Base-by-base conservation (phyloP, 148 eudicot species). In the Diospyros kaki region DNA sequence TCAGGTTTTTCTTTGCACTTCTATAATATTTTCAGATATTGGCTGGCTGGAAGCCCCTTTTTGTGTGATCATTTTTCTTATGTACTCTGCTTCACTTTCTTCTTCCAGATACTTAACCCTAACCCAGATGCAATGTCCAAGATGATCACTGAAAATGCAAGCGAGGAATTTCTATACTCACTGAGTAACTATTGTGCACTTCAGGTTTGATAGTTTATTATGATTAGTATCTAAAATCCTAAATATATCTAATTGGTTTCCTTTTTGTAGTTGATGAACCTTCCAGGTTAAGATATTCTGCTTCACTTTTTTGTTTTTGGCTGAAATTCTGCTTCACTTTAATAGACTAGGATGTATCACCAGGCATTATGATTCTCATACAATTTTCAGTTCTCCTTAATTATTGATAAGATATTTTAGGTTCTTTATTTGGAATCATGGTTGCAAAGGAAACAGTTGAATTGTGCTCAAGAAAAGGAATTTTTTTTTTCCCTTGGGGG, bases 81-180 rank as follows among this genome's bases (percentile, higher is more conserved):
- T 69, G 39, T 58, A 9, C 17, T 41, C 66, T 46, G 3, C 71
- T 51, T 65, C 46, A 66, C 53, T 70, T 70, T 77, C 9, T 40
- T 69, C 46, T 67, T 81, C 66, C 93, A 95, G 98, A 95, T 95
- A 84, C 94, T 95, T 66, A 95, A 95, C 73, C 98, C 97, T 63
- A 95, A 95, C 83, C 98, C 98, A 72, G 98, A 95, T 85, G 97
- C 98, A 81, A 95, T 95, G 98, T 87, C 94, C 73, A 95, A 89
- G 87, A 82, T 95, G 88, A 91, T 95, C 64, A 92, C 97, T 5
- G 98, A 95, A 85, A 90, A 92, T 84, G 98, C 98, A 9, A 95
- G 98, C 50, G 98, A 95, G 75, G 98, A 95, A 74, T 95, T 95
- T 80, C 84, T 95, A 44, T 76, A 95, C 77, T 89, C 96, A 15